Base-by-base conservation (phyloP, 176 grass and related monocot genomes). In the Oryza australiensis region DNA sequence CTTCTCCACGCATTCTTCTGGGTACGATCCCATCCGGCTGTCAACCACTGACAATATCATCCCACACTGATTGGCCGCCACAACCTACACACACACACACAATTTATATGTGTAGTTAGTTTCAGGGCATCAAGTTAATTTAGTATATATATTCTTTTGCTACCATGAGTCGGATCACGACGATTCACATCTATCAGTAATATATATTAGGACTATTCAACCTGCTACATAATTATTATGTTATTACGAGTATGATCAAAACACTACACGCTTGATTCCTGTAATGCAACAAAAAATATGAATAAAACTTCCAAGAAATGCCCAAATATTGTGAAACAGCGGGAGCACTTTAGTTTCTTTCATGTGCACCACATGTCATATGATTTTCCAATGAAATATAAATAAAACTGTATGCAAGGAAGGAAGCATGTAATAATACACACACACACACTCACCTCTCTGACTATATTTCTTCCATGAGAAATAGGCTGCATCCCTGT, bases 401-500 rank as follows among this genome's bases (percentile, higher is more conserved):
- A 27, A 23, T 13, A 72, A 28, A 46, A 43, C 1, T 8, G 40
- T 28, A 18, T 15, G 11, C 20, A 32, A 32, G 32, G 32, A 38
- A 27, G 12, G 60, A 74, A 37, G 4, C 32, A 70, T 40, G 10
- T 12, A 69, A 51, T 30, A 30, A n/a, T 82, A 91, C n/a, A n/a
- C n/a, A n/a, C n/a, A n/a, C n/a, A n/a, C n/a, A n/a, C n/a, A n/a
- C n/a, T n/a, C n/a, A n/a, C 89, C 84, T 94, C 92, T 75, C 92
- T 78, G 4, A 94, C 92, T 72, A 94, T 85, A 60, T 94, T 94
- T 75, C 46, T 94, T 28, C 92, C 92, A 89, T 94, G 92, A 76
- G 89, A 94, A 85, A 94, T 94, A 63, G 92, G 89, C 46, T 91
- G 89, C 92, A 94, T 91, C 78, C 92, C 92, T 4, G 92, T 94